A percentile compares a stretch with the other conserved stretches of the same genome.
phyloP scores from a whole-genome alignment of 2,329 filamentous ascomycete genomes.

The Sporothrix variecibatus region DNA sequence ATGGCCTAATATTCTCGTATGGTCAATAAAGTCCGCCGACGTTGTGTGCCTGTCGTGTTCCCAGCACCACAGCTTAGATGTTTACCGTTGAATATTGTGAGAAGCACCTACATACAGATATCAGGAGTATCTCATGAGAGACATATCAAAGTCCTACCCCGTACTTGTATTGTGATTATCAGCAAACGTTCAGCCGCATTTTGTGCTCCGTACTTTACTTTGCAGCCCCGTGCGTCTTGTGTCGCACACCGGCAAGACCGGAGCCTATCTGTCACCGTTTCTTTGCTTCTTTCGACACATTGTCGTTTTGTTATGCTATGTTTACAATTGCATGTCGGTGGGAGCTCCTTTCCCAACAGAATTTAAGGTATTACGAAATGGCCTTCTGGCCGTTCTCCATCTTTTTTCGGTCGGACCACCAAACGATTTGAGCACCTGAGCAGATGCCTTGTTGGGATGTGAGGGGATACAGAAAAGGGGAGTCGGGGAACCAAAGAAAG shows the following conservation, averaged over 20 bases:
- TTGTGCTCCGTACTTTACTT: not conserved
- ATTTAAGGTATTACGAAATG: constrained; percentile 1
- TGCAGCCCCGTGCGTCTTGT: not conserved
- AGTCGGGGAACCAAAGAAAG: not conserved
- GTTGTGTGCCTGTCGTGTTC: too few species aligned
- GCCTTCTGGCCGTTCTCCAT: not conserved
- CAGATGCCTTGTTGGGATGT: constrained; percentile 12
- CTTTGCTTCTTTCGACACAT: not conserved
- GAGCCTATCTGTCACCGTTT: too few species aligned
- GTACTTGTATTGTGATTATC: not conserved
- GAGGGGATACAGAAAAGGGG: not conserved
- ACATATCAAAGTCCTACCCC: not conserved
- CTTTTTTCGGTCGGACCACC: not conserved
- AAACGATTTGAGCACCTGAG: not conserved
- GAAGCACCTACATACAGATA: not conserved
- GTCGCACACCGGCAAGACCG: not conserved
- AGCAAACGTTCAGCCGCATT: not conserved
- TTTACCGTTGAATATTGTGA: too few species aligned
- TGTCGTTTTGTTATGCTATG: not conserved
- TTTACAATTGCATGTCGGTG: not conserved
- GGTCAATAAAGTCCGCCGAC: not conserved
- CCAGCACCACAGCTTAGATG: too few species aligned
- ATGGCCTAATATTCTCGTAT: not conserved
- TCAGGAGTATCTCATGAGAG: too few species aligned
- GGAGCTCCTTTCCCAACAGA: not conserved